Evolutionary conservation across 2,329 filamentous ascomycete species (phyloP).

Genomic region (Fusarium bulbicola): DNA sequence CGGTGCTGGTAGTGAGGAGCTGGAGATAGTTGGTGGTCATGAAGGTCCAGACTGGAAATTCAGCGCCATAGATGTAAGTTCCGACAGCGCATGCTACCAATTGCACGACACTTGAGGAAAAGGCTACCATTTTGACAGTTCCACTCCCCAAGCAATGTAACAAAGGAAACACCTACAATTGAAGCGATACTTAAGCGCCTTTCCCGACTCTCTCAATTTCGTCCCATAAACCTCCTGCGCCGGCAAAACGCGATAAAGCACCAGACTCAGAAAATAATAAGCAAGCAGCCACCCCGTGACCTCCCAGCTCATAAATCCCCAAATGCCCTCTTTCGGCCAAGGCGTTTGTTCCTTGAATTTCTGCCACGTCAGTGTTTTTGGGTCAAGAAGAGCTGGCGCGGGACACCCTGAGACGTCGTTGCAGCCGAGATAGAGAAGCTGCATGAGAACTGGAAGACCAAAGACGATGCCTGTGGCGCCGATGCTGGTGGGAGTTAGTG

Average conservation of each 20-base stretch:
- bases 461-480: conserved; percentile 80
- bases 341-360: conserved; percentile 78
- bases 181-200: conserved; percentile 80
- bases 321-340: conserved; percentile 75
- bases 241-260: conserved; percentile 78
- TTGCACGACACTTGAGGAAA: conserved; percentile 75
- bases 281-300: conserved; percentile 73
- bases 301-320: conserved; percentile 72
- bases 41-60: conserved; percentile 88
- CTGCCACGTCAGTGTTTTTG: conserved; percentile 71
- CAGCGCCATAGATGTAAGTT: conserved; percentile 76
- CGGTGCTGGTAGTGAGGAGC: conserved; percentile 80
- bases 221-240: conserved; percentile 74
- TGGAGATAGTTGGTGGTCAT: conserved; percentile 89
- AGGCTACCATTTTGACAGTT: conserved; percentile 60
- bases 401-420: conserved; percentile 91
- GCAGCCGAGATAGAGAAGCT: conserved; percentile 80
- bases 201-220: conserved; percentile 69
- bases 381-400: conserved; percentile 76
- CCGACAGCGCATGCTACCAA: conserved; percentile 73
- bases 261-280: conserved; percentile 79
- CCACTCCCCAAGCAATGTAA: no score
- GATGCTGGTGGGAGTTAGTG: conserved; percentile 57
- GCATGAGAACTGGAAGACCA: conserved; percentile 78
- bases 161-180: conserved; percentile 60